Evolutionary conservation across 139 green algal genomes (phyloP).

Genomic region (Pleodorina starrii): DNA sequence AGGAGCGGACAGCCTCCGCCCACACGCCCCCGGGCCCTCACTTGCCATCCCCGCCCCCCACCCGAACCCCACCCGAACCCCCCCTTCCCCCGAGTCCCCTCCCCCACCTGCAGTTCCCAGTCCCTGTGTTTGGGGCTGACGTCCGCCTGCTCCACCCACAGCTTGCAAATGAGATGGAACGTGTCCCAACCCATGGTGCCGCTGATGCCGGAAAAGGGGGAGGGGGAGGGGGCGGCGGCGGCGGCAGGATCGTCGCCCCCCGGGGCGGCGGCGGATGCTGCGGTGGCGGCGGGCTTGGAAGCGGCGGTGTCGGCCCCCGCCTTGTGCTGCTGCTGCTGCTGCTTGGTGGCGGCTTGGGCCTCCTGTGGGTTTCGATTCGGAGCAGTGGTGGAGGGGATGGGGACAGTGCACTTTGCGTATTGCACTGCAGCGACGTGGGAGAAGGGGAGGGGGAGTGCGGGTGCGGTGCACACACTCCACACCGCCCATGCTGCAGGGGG

Average conservation of each 20-base stretch:
- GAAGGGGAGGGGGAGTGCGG: background rate
- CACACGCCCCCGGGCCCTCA: too few relatives aligned
- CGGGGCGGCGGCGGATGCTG: background rate
- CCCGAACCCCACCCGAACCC: background rate
- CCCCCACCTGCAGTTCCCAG: conserved; percentile 82
- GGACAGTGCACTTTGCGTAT: background rate
- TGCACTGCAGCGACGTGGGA: background rate
- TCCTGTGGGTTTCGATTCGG: conserved; percentile 5
- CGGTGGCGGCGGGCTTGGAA: background rate
- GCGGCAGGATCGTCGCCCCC: background rate
- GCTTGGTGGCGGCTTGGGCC: background rate
- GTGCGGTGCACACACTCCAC: too few relatives aligned
- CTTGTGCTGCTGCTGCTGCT: background rate
- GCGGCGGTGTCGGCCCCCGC: background rate
- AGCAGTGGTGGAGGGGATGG: background rate
- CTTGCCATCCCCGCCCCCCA: too few relatives aligned
- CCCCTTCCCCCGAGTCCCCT: conserved; percentile 58
- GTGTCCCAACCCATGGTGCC: conserved; percentile 85
- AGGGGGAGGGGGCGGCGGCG: conserved; percentile 42
- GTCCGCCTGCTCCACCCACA: conserved; percentile 76
- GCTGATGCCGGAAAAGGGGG: conserved; percentile 79
- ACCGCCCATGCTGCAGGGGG: too few relatives aligned
- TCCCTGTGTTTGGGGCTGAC: conserved; percentile 68
- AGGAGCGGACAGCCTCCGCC: too few relatives aligned
- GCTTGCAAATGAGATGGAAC: conserved; percentile 76